A percentile compares a stretch with the other conserved stretches of the same genome.
Evolutionary conservation across 768 basidiomycete species (phyloP).

Genomic region (Lentinus brumalis): DNA sequence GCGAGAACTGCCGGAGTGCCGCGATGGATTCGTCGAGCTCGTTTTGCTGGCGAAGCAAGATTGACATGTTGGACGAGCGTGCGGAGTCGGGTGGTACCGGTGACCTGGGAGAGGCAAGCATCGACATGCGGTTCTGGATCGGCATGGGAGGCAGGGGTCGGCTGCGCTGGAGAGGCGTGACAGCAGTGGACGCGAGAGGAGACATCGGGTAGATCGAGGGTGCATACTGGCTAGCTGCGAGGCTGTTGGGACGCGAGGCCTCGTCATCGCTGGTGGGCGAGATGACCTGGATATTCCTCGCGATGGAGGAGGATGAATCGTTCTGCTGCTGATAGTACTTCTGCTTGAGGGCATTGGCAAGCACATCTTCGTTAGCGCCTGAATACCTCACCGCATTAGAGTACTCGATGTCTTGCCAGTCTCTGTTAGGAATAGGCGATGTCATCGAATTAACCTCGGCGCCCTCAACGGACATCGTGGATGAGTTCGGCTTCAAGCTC

Average conservation of each 20-base stretch:
- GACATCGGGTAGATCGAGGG: constrained; percentile 13
- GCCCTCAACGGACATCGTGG: not conserved
- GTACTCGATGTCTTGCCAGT: constrained; percentile 20
- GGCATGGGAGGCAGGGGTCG: constrained; percentile 18
- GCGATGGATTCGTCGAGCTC: constrained; percentile 69
- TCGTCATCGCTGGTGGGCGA: constrained; percentile 8
- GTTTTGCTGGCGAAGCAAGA: constrained; percentile 59
- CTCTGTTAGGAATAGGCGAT: constrained; percentile 4
- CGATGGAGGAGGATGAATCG: not conserved
- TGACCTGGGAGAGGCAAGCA: constrained; percentile 2
- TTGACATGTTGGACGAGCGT: constrained; percentile 30
- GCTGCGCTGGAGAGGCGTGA: constrained; percentile 15
- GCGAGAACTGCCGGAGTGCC: constrained; percentile 48
- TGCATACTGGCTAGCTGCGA: not conserved
- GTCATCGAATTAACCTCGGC: not conserved
- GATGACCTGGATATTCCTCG: not conserved
- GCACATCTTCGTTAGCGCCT: constrained; percentile 7
- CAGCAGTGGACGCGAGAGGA: constrained; percentile 11
- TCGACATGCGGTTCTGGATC: not conserved
- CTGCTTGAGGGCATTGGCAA: constrained; percentile 13
- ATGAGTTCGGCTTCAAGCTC: not conserved
- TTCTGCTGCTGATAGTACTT: constrained; percentile 2
- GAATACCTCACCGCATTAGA: constrained; percentile 19
- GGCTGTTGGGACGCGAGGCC: constrained; percentile 2
- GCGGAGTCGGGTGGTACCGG: constrained; percentile 22